These are phyloP conservation scores for Penicillium sclerotiorum DNA, from an alignment of 2,329 filamentous ascomycete species.

Conservation along the genomic window DNA sequence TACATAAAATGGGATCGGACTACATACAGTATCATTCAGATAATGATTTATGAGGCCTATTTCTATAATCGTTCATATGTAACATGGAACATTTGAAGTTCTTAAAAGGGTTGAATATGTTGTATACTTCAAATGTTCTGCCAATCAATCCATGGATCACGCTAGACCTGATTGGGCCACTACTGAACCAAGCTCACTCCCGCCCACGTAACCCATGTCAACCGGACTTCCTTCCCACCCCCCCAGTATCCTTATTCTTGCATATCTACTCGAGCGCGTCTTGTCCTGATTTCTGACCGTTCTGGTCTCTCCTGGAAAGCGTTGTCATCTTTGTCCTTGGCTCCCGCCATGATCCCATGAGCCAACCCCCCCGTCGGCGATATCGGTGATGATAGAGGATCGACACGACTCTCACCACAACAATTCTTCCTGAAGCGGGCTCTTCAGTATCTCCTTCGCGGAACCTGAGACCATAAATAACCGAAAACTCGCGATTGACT, in stretches of 20 bases:
- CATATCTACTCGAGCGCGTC: slow-evolving; percentile 5
- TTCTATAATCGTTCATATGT: no score
- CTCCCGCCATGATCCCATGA: slow-evolving; percentile 35
- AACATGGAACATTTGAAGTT: slow-evolving; percentile 19
- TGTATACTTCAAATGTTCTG: background rate
- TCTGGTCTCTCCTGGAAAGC: slow-evolving; percentile 5
- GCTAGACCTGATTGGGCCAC: slow-evolving; percentile 25
- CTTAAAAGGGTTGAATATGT: no score
- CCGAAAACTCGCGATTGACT: background rate
- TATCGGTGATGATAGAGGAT: slow-evolving; percentile 28
- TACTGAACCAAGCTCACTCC: slow-evolving; percentile 14
- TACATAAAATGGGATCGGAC: no score
- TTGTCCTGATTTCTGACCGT: background rate
- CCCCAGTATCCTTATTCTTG: slow-evolving; percentile 18
- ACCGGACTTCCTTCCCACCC: slow-evolving; percentile 7
- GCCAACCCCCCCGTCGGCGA: slow-evolving; percentile 24
- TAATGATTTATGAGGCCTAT: no score
- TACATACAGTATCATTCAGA: no score
- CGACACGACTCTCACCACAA: slow-evolving; percentile 19
- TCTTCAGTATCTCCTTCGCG: slow-evolving; percentile 14
- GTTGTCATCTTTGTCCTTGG: slow-evolving; percentile 9
- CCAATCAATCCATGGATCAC: slow-evolving; percentile 10
- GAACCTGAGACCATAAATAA: background rate
- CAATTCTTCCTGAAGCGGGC: slow-evolving; percentile 20
- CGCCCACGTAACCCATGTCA: slow-evolving; percentile 17